Evolutionary conservation across 2,329 filamentous ascomycete species (phyloP), one percentile per base, ranked within the genome.

Genomic region (Tolypocladium ophioglossoides): DNA sequence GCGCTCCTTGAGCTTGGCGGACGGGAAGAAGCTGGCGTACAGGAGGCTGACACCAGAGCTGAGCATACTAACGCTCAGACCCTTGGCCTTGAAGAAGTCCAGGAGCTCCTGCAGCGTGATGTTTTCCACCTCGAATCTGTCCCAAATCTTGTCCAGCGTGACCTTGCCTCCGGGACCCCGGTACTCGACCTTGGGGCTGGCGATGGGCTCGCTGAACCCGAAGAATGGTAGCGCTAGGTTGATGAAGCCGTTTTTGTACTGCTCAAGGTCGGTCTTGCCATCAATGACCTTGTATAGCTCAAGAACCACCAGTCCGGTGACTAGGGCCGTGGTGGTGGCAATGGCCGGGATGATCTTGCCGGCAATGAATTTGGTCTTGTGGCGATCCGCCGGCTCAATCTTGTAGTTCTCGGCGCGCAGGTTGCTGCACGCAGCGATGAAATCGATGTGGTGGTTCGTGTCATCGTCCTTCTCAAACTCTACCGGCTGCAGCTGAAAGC

Each of bases 381-480:
- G 94, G 58, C 90, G 83, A 67, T 99, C 92, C 0, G 94, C 91
- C 59, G 85, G 81, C 65, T 89, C 84, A 62, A 99, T 99, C 71
- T 94, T 95, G 81, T 99, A 99, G 76, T 99, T 99, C 72, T 95
- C 87, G 0, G 94, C 94, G 56, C 95, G 89, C 56, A 99, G 78
- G 70, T 99, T 99, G 76, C 91, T 96, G 60, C 91, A 91, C 1
- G 91, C 91, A 9, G 94, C 95, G 73, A 99, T 97, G 76, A 99
- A 99, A 72, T 97, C 94, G 64, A 99, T 99, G 76, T 99, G 94
- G 72, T 94, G 84, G 72, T 99, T 99, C 51, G 87, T 89, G 70
- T 99, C 95, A 64, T 99, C 94, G 61, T 99, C 94, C 78, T 99
- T 99, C 74, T 99, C 91, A 64, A 99, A 99, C 64, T 97, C 94